phyloP scores from a whole-genome alignment of 768 basidiomycete species.

The Pleurotus pulmonarius region DNA sequence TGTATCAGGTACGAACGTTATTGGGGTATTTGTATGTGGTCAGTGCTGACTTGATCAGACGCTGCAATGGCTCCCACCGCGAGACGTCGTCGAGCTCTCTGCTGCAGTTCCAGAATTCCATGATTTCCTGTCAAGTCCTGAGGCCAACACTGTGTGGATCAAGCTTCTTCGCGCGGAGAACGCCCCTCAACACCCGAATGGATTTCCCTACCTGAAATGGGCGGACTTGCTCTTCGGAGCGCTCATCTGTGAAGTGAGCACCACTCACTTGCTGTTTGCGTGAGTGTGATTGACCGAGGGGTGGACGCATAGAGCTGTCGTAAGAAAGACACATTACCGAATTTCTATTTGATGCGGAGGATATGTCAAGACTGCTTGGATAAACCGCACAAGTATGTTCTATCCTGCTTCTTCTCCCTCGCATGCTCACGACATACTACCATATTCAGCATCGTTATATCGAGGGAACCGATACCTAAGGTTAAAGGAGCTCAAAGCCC shows the following conservation, averaged over 20 bases:
- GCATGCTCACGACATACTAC: neutral
- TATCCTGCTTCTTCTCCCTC: neutral
- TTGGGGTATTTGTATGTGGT: neutral
- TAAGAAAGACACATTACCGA: neutral
- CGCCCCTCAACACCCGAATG: conserved; percentile 18
- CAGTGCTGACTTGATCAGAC: neutral
- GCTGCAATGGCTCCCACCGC: neutral
- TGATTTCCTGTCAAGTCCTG: neutral
- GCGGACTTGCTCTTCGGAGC: conserved; percentile 21
- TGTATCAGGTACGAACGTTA: neutral
- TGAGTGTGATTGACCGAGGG: neutral
- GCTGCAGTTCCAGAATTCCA: neutral
- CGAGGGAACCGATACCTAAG: neutral
- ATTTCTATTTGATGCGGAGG: neutral
- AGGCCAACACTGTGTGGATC: conserved; percentile 22
- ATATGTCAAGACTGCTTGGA: neutral
- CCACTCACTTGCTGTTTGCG: neutral
- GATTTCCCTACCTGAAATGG: conserved; percentile 22
- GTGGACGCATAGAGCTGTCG: neutral
- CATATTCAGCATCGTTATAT: neutral
- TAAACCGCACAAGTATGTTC: neutral
- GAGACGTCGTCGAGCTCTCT: neutral
- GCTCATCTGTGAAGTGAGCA: conserved; percentile 14
- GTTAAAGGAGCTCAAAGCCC: neutral
- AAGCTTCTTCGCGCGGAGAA: conserved; percentile 8